These are phyloP conservation scores for Volvox carteri DNA, from an alignment of 163 green algal species.

Conservation along the genomic window DNA sequence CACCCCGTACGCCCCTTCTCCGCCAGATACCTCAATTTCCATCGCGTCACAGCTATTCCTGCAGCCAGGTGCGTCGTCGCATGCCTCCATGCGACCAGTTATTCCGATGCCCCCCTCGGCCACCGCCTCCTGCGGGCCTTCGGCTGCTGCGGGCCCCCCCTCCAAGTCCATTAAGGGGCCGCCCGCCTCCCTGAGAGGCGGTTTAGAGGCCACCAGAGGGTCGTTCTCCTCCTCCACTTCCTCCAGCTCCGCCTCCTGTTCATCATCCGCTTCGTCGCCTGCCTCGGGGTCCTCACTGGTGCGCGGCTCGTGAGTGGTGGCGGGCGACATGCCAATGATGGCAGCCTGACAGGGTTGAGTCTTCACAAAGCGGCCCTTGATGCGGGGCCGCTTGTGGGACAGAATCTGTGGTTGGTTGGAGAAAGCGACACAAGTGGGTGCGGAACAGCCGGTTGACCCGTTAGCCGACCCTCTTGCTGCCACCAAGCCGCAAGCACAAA, in stretches of 20 bases:
- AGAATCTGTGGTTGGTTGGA: conserved; percentile 43
- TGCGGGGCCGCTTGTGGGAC: conserved; percentile 57
- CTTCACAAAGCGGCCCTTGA: conserved; percentile 63
- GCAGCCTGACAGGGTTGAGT: conserved; percentile 8
- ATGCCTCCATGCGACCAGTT: neutral
- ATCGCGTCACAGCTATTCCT: conserved; percentile 6
- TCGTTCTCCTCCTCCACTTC: conserved; percentile 41
- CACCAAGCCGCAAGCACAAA: too few species aligned
- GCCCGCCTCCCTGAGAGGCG: neutral
- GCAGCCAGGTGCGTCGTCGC: neutral
- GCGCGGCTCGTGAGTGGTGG: conserved; percentile 30
- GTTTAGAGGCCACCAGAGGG: neutral
- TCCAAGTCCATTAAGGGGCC: neutral
- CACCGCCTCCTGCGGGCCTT: conserved; percentile 36
- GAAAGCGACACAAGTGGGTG: too few species aligned
- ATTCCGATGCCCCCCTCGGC: conserved; percentile 7
- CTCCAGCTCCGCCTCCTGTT: conserved; percentile 48
- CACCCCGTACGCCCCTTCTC: neutral
- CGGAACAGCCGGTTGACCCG: too few species aligned
- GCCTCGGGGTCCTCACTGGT: conserved; percentile 42
- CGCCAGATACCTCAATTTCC: conserved; percentile 16
- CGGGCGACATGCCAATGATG: conserved; percentile 32
- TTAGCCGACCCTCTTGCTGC: too few species aligned
- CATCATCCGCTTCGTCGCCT: conserved; percentile 56
- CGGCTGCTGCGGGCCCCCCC: conserved; percentile 4